phyloP scores from a whole-genome alignment of 495 filamentous ascomycete species.

The Tuber melanosporum region DNA sequence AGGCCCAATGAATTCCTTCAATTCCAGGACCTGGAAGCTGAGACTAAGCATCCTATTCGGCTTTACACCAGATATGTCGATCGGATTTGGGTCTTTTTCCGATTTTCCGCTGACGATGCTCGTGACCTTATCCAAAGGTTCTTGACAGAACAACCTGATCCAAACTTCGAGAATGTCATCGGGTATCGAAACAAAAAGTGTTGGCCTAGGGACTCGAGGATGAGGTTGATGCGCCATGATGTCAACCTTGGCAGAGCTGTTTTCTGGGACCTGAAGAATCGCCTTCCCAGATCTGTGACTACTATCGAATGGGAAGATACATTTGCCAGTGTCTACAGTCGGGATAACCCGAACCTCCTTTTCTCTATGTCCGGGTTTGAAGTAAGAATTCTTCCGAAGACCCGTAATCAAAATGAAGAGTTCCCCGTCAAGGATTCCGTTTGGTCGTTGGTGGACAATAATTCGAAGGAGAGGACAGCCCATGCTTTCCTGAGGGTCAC shows the following conservation, averaged over 20 bases:
- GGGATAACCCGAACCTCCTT: slow-evolving; percentile 93
- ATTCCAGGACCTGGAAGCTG: slow-evolving; percentile 84
- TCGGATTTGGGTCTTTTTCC: slow-evolving; percentile 95
- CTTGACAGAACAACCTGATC: slow-evolving; percentile 95
- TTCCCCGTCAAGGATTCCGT: slow-evolving; percentile 97
- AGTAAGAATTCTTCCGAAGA: slow-evolving; percentile 94
- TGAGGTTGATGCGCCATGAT: slow-evolving; percentile 98
- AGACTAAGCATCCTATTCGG: slow-evolving; percentile 88
- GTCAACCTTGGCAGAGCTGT: slow-evolving; percentile 96
- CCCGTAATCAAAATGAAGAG: slow-evolving; percentile 87
- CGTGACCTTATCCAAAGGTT: slow-evolving; percentile 95
- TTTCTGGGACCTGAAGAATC: slow-evolving; percentile 99
- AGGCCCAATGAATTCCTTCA: slow-evolving; percentile 98
- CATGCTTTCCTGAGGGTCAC: slow-evolving; percentile 98
- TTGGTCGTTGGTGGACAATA: slow-evolving; percentile 94
- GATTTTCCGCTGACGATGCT: slow-evolving; percentile 89
- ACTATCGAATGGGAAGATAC: slow-evolving; percentile 99
- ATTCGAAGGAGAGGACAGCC: slow-evolving; percentile 91
- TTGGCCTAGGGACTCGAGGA: slow-evolving; percentile 94
- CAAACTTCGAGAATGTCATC: slow-evolving; percentile 99
- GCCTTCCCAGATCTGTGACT: slow-evolving; percentile 85
- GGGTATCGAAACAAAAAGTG: slow-evolving; percentile 99
- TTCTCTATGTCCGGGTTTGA: slow-evolving; percentile 99
- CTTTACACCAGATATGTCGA: slow-evolving; percentile 97
- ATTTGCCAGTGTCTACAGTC: slow-evolving; percentile 97